Evolutionary conservation across 2,329 filamentous ascomycete species (phyloP), one percentile per base, ranked within the genome.

Genomic region (Hymenoscyphus albidus): DNA sequence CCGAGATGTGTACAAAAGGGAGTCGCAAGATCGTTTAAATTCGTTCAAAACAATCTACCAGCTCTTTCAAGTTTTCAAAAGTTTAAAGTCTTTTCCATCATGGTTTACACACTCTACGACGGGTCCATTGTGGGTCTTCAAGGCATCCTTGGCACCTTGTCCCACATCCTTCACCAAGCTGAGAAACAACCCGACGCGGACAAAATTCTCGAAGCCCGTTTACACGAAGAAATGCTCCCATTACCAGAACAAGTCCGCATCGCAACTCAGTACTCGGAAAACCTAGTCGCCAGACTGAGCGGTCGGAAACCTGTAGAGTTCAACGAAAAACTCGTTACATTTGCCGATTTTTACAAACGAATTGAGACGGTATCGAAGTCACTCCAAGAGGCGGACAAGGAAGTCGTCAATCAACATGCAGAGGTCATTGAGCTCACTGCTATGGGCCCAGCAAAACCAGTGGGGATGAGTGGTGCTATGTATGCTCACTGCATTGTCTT

Each of bases 401-500:
- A 51, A 1, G 44, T 51, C 18, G 44, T 51, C 44, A 51, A 22
- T 12, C 16, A 12, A 51, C n/a, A 22, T 27, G 44, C 5, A n/a
- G 44, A 51, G 3, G 10, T 51, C 4, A n/a, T 12, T 35, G 61
- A 39, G 40, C 7, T 56, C 1, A 71, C 70, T 2, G 10, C 59
- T 22, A 12, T 73, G 12, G 72, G 70, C 0, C 68, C 65, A 38
- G 59, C 38, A 44, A 64, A 62, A 14, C 55, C 35, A 35, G 44
- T 58, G 57, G 61, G 64, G 35, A 62, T 67, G 64, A 67, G 64
- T 27, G 62, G 35, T 16, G 63, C 66, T 51, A 57, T 77, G 4
- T 88, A 83, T 71, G 71, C 83, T 31, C 72, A 74, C 59, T 76
- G 75, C 12, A 85, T 81, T 73, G 78, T 75, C 5, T 59, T 85